These are phyloP conservation scores for Phlebopus sp. DNA, from an alignment of 1,284 basidiomycete species.

Conservation along the genomic window DNA sequence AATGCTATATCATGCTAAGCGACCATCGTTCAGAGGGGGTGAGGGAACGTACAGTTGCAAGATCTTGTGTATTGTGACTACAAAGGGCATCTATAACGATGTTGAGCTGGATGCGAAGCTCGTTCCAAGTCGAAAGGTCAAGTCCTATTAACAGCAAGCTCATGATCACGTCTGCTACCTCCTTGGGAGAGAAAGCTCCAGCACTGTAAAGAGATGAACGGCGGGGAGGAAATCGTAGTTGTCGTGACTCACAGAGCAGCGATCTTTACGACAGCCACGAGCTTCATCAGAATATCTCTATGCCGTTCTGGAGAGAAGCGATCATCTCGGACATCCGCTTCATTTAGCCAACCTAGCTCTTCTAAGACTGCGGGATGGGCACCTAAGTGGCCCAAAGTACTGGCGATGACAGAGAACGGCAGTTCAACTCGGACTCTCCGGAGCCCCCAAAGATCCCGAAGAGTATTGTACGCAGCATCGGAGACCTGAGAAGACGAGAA, in stretches of 20 bases:
- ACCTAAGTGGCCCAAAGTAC: conserved; percentile 23
- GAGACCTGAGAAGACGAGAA: conserved; percentile 21
- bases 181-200: conserved; percentile 33
- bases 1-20: conserved; percentile 38
- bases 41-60: conserved; percentile 32
- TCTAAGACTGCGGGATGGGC: conserved; percentile 19
- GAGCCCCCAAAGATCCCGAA: conserved; percentile 24
- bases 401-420: conserved; percentile 18
- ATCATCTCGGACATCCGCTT: conserved; percentile 2
- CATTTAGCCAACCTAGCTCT: conserved; percentile 13
- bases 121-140: conserved; percentile 45
- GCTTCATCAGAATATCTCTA: conserved; percentile 35
- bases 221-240: background rate
- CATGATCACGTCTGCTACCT: conserved; percentile 50
- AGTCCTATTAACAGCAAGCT: conserved; percentile 53
- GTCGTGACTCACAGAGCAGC: conserved; percentile 44
- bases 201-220: conserved; percentile 29
- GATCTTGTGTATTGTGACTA: conserved; percentile 31
- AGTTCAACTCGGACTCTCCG: conserved; percentile 10
- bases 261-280: conserved; percentile 43
- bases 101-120: conserved; percentile 45
- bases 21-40: background rate
- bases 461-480: conserved; percentile 19
- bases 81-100: conserved; percentile 46
- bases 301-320: conserved; percentile 20